Base-by-base conservation (phyloP, 768 basidiomycete genomes). In the Termitomyces bulborhizus region DNA sequence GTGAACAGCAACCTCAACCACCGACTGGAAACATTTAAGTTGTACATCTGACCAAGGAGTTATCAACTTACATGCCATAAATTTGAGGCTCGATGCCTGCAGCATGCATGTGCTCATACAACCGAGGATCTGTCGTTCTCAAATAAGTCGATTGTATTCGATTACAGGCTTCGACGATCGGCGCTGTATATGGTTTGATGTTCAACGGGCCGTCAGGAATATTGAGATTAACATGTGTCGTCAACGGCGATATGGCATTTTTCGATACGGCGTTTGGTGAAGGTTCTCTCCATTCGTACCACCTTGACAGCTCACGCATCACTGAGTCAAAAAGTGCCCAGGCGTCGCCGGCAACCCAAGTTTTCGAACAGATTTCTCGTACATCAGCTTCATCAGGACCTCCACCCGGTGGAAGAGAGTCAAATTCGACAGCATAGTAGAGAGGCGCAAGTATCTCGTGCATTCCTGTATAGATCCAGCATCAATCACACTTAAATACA, bases 1-100 rank as follows among this genome's bases (percentile, higher is more conserved):
- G 94, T 95, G 70, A 98, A 98, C 6, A 99, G 74, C 16, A 98
- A 73, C 36, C 97, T 81, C 9, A 98, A 75, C 94, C 95, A 98
- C 31, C 97, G 94, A 56, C 93, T 95, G 59, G 27, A 18, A 24
- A 48, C 50, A 16, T 34, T 15, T 64, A 21, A 63, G 46, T 29
- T 27, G 46, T 4, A 18, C 40, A 39, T 21, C 3, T 50, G 27
- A 46, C 24, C 31, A 57, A 51, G 12, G 7, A 11, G 15, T 26
- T 52, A 40, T 56, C 32, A 11, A 73, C 90, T 68, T 70, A 94
- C 89, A 98, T 94, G 54, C 92, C 93, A 72, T 93, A 99, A 18
- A 98, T 89, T 67, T 98, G 97, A 4, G 95, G 94, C 68, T 99
- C 97, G 41, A 98, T 86, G 6, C 90, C 90, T 39, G 84, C 80